These are phyloP conservation scores for Suillus weaverae DNA, from an alignment of 768 basidiomycete genomes.

Conservation along the genomic window DNA sequence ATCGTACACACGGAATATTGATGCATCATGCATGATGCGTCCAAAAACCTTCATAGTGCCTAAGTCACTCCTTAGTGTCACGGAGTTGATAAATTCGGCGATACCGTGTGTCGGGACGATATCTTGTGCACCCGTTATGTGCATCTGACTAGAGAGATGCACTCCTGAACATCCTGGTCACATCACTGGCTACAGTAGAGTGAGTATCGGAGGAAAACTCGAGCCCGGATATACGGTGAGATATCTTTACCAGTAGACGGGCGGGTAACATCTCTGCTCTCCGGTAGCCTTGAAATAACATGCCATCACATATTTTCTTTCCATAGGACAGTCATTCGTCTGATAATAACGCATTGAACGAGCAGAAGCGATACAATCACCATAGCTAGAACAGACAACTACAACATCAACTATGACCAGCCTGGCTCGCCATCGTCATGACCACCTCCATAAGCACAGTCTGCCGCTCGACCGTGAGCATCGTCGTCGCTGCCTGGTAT, in stretches of 20 bases:
- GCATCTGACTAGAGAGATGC: background rate
- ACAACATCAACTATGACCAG: background rate
- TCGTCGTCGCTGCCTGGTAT: constrained; percentile 46
- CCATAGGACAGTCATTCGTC: background rate
- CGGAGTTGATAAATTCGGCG: background rate
- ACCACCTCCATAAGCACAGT: constrained; percentile 31
- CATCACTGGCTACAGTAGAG: background rate
- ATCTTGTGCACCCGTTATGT: background rate
- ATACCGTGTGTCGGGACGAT: background rate
- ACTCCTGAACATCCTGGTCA: too few species aligned
- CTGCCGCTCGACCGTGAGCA: constrained; percentile 72
- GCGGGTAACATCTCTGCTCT: too few species aligned
- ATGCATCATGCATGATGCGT: background rate
- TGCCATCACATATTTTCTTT: too few species aligned
- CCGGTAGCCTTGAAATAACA: too few species aligned
- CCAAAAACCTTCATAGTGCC: background rate
- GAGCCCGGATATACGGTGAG: too few species aligned
- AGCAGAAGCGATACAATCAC: background rate
- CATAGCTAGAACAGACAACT: background rate
- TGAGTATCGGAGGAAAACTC: too few species aligned
- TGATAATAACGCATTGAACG: background rate
- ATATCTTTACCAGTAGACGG: too few species aligned
- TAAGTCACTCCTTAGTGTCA: background rate
- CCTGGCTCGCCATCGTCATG: background rate
- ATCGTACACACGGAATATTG: background rate